phyloP scores from a whole-genome alignment of 2,329 filamentous ascomycete species.

The Calonectria crousiana region DNA sequence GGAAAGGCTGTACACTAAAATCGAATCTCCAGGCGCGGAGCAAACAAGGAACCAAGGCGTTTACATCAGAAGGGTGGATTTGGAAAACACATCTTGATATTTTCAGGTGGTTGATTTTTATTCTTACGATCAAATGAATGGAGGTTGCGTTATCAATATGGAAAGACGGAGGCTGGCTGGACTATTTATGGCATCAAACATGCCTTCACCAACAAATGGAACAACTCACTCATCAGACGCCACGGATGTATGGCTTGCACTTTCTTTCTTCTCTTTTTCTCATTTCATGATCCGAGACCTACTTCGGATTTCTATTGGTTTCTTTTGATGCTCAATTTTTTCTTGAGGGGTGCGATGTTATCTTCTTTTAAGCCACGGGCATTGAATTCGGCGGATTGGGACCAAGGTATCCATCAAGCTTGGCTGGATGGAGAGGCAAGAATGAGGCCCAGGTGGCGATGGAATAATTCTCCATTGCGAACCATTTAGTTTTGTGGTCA shows the following conservation, averaged over 20 bases:
- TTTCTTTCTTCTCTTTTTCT: slow-evolving; percentile 1
- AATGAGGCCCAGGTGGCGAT: not conserved
- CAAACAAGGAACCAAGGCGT: slow-evolving; percentile 42
- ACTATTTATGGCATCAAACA: slow-evolving; percentile 8
- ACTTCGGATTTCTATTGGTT: slow-evolving; percentile 2
- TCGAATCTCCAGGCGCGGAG: slow-evolving; percentile 33
- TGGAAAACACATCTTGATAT: slow-evolving; percentile 36
- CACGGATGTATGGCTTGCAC: not conserved
- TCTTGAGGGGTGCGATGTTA: not conserved
- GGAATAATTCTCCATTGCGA: not conserved
- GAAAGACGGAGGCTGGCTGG: slow-evolving; percentile 14
- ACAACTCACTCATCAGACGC: slow-evolving; percentile 13
- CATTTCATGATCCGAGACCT: not conserved
- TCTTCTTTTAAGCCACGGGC: not conserved
- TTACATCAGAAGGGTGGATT: slow-evolving; percentile 43
- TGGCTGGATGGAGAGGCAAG: not conserved
- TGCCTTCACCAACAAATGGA: slow-evolving; percentile 9
- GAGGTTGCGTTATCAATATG: slow-evolving; percentile 6
- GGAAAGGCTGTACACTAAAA: slow-evolving; percentile 43
- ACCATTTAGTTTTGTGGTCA: not conserved
- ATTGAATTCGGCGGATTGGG: not conserved
- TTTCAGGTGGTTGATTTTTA: slow-evolving; percentile 14
- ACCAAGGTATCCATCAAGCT: not conserved
- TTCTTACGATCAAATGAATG: slow-evolving; percentile 16
- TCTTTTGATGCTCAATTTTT: not conserved